phyloP scores from a whole-genome alignment of 805 yeast genomes.

The Ogataea populi-albae region DNA sequence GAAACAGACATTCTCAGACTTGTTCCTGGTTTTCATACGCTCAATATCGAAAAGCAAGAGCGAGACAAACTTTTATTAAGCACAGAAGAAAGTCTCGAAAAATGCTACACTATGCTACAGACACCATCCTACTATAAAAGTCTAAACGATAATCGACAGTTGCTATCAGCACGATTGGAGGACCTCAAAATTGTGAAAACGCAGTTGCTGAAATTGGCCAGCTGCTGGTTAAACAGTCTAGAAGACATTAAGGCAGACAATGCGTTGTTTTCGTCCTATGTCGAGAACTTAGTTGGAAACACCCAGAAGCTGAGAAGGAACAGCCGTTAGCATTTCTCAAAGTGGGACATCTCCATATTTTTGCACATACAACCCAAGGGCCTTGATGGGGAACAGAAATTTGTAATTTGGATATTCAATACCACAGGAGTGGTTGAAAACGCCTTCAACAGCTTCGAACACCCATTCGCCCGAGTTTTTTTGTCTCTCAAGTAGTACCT shows the following conservation, averaged over 20 bases:
- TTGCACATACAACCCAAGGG: constrained; percentile 67
- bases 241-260: constrained; percentile 58
- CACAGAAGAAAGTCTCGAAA: constrained; percentile 23
- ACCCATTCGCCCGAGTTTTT: constrained; percentile 77
- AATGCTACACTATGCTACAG: constrained; percentile 21
- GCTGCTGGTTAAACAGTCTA: constrained; percentile 52
- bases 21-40: constrained; percentile 34
- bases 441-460: constrained; percentile 88
- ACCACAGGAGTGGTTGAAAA: constrained; percentile 87
- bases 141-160: constrained; percentile 23
- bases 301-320: constrained; percentile 71
- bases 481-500: constrained; percentile 65
- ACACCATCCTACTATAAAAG: constrained; percentile 25
- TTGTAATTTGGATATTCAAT: constrained; percentile 95
- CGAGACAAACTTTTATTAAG: constrained; percentile 24
- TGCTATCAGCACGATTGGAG: constrained; percentile 37
- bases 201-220: constrained; percentile 30
- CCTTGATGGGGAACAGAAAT: constrained; percentile 87
- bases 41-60: constrained; percentile 32
- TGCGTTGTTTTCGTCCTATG: constrained; percentile 77
- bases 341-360: constrained; percentile 23
- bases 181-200: constrained; percentile 38
- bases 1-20: constrained; percentile 17
- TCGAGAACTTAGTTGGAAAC: constrained; percentile 86
- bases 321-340: background rate